Percentiles rank a stretch among this genome's conserved stretches.
Evolutionary conservation across 306 rosid species (phyloP).

Genomic region (Dryas alaskensis): DNA sequence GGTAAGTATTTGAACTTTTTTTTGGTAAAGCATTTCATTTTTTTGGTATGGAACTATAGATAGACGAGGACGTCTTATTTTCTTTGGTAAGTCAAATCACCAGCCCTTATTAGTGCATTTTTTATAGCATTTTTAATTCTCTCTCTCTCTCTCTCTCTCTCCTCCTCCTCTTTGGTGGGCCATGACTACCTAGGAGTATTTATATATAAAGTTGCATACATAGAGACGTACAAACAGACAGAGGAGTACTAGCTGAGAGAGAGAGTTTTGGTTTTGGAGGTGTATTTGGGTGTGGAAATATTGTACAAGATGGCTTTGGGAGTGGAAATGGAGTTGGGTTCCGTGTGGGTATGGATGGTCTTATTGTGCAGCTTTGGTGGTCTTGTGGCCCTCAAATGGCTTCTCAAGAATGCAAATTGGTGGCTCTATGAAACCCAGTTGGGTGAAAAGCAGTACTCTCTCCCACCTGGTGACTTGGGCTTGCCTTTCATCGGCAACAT

Average conservation of each 20-base stretch:
- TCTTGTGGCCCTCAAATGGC: constrained; percentile 29
- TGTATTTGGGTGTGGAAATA: not conserved
- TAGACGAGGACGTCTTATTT: too few relatives aligned
- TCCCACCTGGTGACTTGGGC: constrained; percentile 92
- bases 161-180: not conserved
- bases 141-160: not conserved
- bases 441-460: constrained; percentile 48
- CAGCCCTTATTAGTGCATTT: not conserved
- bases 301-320: not conserved
- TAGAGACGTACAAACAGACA: constrained; percentile 4
- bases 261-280: too few relatives aligned
- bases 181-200: too few relatives aligned
- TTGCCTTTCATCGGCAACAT: constrained; percentile 92
- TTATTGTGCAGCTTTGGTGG: constrained; percentile 18
- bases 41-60: too few relatives aligned
- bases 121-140: not conserved
- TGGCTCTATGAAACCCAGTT: constrained; percentile 60
- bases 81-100: too few relatives aligned
- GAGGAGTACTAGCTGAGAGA: not conserved
- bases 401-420: constrained; percentile 49
- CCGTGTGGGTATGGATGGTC: constrained; percentile 1
- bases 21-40: too few relatives aligned
- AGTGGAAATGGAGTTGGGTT: constrained; percentile 21
- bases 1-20: too few relatives aligned
- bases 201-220: not conserved